Base-by-base conservation (phyloP, 129 eudicot species). In the Tagetes patula region DNA sequence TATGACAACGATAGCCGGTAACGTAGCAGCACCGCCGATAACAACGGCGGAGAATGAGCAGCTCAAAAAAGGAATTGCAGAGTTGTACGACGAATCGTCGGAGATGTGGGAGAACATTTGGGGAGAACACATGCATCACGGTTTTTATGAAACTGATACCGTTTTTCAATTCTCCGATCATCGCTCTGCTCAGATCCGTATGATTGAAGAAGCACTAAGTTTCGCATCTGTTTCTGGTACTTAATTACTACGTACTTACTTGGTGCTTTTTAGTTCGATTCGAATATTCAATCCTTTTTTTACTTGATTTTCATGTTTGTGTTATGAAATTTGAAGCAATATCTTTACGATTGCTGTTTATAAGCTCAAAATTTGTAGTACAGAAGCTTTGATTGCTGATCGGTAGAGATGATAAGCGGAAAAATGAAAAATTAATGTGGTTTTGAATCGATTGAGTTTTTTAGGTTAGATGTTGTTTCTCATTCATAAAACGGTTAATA, bases 91-190 rank as follows among this genome's bases (percentile, higher is more conserved):
- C 37, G 88, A 89, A 56, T 89, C 96, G 7, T 87, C 98, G 5
- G 96, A 82, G 40, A 13, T 92, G 52, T 92, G 98, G 98, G 98
- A 92, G 85, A 74, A 89, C 59, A 85, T 92, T 13, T 92, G 98
- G 98, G 98, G 98, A 48, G 96, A 92, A 71, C 98, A 89, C 75
- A 92, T 92, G 98, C 98, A 89, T 72, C 96, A 92, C 72, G 96
- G 96, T 0, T 92, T 55, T 67, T 92, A 89, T 61, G 89, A 87
- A 6, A 81, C 80, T 2, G 68, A 62, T 40, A 43, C 80, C 49
- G 75, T 65, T 37, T 89, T 82, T 2, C 78, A 89, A 4, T 69
- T 92, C 47, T 73, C 88, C 64, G 87, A 89, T 37, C 96, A 92
- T 34, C 89, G 88, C 13, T 8, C 82, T 49, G 98, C 98, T 79